Percentiles rank a stretch among this genome's conserved stretches.
These are phyloP conservation scores for Garcia nutans DNA, from an alignment of 345 rosid genomes.

Conservation along the genomic window DNA sequence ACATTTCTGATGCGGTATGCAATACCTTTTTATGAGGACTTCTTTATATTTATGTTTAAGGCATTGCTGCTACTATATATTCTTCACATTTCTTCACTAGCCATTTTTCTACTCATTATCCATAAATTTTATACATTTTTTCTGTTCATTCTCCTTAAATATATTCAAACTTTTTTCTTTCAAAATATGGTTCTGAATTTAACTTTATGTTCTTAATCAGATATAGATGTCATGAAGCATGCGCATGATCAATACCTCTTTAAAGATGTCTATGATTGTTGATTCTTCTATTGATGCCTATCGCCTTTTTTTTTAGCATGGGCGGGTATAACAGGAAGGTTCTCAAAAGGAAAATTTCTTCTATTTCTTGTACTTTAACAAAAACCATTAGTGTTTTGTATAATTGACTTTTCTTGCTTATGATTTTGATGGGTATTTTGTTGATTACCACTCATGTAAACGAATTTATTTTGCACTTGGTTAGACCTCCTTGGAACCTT, in stretches of 20 bases:
- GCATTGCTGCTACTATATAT: background rate
- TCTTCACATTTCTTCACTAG: conserved; percentile 5
- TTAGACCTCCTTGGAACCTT: too few relatives aligned
- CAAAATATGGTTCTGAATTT: background rate
- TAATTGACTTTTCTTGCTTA: background rate
- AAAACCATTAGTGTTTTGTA: background rate
- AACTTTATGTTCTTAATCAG: background rate
- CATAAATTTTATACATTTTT: background rate
- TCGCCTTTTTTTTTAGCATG: background rate
- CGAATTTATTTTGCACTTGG: too few relatives aligned
- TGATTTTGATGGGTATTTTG: too few relatives aligned
- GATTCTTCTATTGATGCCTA: background rate
- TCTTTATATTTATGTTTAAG: conserved; percentile 2
- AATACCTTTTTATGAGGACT: background rate
- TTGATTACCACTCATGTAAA: too few relatives aligned
- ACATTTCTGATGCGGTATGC: conserved; percentile 61
- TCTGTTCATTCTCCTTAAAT: too few relatives aligned
- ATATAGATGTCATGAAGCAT: background rate
- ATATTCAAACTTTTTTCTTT: too few relatives aligned
- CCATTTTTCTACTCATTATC: conserved; percentile 3
- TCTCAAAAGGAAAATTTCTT: background rate
- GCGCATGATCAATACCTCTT: background rate
- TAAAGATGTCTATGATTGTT: background rate
- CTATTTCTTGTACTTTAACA: background rate
- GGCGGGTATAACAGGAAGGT: background rate